A percentile compares a stretch with the other conserved stretches of the same genome.
phyloP scores from a whole-genome alignment of 1,284 basidiomycete genomes.

The Ceratobasidium theobromae region DNA sequence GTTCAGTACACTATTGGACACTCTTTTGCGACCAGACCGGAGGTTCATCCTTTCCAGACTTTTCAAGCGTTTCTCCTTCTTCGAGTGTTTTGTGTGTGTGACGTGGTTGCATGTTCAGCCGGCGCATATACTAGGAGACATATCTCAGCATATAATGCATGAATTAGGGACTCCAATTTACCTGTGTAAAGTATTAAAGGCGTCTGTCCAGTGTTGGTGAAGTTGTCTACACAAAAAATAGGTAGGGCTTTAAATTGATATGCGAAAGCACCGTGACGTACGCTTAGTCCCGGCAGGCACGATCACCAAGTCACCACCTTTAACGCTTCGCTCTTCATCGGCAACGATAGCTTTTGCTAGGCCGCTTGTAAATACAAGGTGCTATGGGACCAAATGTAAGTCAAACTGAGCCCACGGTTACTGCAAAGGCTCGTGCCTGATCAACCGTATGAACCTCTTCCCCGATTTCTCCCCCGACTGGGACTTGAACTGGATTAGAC shows the following conservation, averaged over 20 bases:
- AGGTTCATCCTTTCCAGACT: conserved; percentile 32
- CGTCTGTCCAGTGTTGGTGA: conserved; percentile 29
- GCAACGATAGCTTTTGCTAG: conserved; percentile 33
- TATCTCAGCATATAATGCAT: not conserved
- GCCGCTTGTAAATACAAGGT: conserved; percentile 30
- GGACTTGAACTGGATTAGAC: not conserved
- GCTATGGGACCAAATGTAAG: conserved; percentile 1
- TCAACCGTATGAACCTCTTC: conserved; percentile 34
- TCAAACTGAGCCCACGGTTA: no score
- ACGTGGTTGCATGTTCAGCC: conserved; percentile 32
- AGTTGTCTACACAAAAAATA: conserved; percentile 20
- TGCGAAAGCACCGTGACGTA: not conserved
- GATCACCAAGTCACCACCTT: conserved; percentile 36
- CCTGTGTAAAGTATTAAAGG: conserved; percentile 32
- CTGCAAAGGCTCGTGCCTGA: not conserved
- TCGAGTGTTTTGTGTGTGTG: conserved; percentile 32
- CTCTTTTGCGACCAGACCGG: conserved; percentile 30
- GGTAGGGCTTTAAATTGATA: not conserved
- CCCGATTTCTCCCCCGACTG: conserved; percentile 31
- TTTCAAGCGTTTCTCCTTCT: conserved; percentile 33
- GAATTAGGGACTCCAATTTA: not conserved
- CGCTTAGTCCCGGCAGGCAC: conserved; percentile 33
- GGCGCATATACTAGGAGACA: conserved; percentile 31
- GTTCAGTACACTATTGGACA: not conserved
- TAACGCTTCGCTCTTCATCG: conserved; percentile 37